Conservation (phyloP, 2,329 filamentous ascomycete species). For the Thelonectria blattea region DNA sequence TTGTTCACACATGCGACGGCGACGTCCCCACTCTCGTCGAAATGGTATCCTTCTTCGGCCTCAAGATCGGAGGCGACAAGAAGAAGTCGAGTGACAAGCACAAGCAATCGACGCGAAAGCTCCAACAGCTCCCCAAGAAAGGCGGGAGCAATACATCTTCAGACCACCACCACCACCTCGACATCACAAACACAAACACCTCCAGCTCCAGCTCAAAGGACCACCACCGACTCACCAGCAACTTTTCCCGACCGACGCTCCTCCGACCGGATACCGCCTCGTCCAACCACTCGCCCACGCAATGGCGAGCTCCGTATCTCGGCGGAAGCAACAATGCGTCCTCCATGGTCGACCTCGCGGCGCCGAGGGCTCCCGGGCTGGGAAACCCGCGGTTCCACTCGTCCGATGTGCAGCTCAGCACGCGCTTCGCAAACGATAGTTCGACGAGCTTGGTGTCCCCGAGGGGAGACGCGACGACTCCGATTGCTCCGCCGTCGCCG, state of each 20-base stretch:
- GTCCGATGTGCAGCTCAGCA: slow-evolving; percentile 49
- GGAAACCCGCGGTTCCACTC: slow-evolving; percentile 39
- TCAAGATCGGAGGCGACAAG: slow-evolving; percentile 62
- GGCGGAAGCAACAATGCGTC: slow-evolving; percentile 43
- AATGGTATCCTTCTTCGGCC: slow-evolving; percentile 66
- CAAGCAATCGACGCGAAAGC: slow-evolving; percentile 23
- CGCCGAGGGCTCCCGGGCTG: slow-evolving; percentile 38
- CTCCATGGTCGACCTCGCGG: slow-evolving; percentile 54
- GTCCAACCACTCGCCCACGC: slow-evolving; percentile 39
- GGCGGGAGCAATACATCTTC: background rate
- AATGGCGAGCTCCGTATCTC: slow-evolving; percentile 44
- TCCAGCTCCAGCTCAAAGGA: slow-evolving; percentile 18
- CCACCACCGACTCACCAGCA: slow-evolving; percentile 45
- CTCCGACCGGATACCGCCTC: slow-evolving; percentile 50
- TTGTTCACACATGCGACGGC: background rate
- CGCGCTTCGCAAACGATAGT: slow-evolving; percentile 45
- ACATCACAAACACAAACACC: background rate
- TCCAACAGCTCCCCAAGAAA: slow-evolving; percentile 25
- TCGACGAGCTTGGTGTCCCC: slow-evolving; percentile 45
- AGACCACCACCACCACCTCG: background rate
- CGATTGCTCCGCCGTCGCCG: too few relatives aligned
- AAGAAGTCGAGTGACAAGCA: slow-evolving; percentile 53
- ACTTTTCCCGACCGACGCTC: slow-evolving; percentile 45
- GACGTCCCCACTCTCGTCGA: slow-evolving; percentile 9
- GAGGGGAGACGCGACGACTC: slow-evolving; percentile 40